Percentiles rank a stretch among this genome's conserved stretches.
phyloP scores from a whole-genome alignment of 2,329 filamentous ascomycete species.

The Endoconidiophora polonica region DNA sequence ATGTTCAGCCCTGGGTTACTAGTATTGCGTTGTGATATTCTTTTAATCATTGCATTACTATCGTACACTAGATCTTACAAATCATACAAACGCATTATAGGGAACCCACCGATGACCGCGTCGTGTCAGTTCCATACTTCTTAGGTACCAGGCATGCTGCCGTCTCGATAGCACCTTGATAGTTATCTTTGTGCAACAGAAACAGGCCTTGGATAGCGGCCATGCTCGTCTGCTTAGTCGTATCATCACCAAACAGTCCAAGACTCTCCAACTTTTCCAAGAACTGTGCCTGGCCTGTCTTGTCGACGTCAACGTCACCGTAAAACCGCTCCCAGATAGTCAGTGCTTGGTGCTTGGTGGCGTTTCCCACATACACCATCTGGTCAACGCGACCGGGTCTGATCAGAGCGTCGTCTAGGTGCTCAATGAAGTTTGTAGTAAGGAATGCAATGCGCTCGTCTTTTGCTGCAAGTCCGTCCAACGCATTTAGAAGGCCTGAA shows the following conservation, averaged over 20 bases:
- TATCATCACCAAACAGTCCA: slow-evolving; percentile 45
- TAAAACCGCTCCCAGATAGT: slow-evolving; percentile 95
- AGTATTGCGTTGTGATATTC: too few relatives aligned
- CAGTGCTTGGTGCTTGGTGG: slow-evolving; percentile 66
- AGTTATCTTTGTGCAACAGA: slow-evolving; percentile 83
- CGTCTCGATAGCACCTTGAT: slow-evolving; percentile 72
- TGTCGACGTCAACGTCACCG: slow-evolving; percentile 55
- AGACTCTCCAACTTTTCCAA: slow-evolving; percentile 51
- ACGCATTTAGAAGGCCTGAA: slow-evolving; percentile 68
- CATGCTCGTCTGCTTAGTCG: slow-evolving; percentile 51
- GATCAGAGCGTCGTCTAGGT: slow-evolving; percentile 75
- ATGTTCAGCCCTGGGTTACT: too few relatives aligned
- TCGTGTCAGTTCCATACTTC: slow-evolving; percentile 32
- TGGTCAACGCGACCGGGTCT: slow-evolving; percentile 86
- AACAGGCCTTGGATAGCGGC: slow-evolving; percentile 90
- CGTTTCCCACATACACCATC: slow-evolving; percentile 78
- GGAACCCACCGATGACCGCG: slow-evolving; percentile 10
- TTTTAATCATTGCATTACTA: too few relatives aligned
- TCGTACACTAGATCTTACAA: too few relatives aligned
- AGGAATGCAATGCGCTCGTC: slow-evolving; percentile 89
- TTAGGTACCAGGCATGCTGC: slow-evolving; percentile 48
- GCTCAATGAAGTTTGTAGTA: slow-evolving; percentile 86
- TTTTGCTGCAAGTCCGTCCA: slow-evolving; percentile 85
- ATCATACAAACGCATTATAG: not conserved
- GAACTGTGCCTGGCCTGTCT: slow-evolving; percentile 49